Percentiles rank a stretch among this genome's conserved stretches.
Evolutionary conservation across 2,329 filamentous ascomycete genomes (phyloP).

Genomic region (Diaporthe australafricana): DNA sequence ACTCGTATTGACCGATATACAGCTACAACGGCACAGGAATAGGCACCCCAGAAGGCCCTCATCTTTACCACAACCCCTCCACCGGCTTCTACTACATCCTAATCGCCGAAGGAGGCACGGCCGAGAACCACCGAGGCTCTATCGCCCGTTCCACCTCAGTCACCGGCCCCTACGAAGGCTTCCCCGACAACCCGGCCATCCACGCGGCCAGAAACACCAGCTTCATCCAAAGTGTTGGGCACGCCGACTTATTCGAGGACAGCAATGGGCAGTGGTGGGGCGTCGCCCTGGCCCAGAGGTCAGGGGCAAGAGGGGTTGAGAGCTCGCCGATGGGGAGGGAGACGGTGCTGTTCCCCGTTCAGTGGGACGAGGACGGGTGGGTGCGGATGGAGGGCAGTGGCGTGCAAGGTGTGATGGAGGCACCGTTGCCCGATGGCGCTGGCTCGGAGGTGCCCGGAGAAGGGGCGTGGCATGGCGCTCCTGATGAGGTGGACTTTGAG

Average conservation of each 20-base stretch:
- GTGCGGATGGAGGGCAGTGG: background rate
- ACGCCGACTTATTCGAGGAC: conserved; percentile 44
- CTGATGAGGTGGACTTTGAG: conserved; percentile 5
- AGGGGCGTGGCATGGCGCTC: background rate
- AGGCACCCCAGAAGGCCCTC: conserved; percentile 50
- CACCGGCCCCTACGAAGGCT: conserved; percentile 46
- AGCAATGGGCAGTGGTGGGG: conserved; percentile 40
- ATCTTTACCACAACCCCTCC: conserved; percentile 55
- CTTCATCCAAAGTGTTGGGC: conserved; percentile 41
- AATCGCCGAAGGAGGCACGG: conserved; percentile 58
- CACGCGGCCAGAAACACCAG: conserved; percentile 40
- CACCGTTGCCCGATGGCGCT: background rate
- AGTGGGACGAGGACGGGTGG: conserved; percentile 62
- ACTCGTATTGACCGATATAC: conserved; percentile 38
- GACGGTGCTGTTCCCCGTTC: conserved; percentile 60
- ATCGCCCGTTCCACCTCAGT: conserved; percentile 42
- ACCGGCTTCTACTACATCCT: conserved; percentile 59
- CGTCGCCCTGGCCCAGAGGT: background rate
- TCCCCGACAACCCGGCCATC: conserved; percentile 48
- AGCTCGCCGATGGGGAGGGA: conserved; percentile 67
- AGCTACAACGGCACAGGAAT: conserved; percentile 48
- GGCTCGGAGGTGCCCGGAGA: background rate
- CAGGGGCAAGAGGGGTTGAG: conserved; percentile 20
- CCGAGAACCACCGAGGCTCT: conserved; percentile 45
- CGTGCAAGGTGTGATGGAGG: background rate